These are phyloP conservation scores for Spiraea crenata DNA, from an alignment of 331 rosid genomes.

Conservation along the genomic window DNA sequence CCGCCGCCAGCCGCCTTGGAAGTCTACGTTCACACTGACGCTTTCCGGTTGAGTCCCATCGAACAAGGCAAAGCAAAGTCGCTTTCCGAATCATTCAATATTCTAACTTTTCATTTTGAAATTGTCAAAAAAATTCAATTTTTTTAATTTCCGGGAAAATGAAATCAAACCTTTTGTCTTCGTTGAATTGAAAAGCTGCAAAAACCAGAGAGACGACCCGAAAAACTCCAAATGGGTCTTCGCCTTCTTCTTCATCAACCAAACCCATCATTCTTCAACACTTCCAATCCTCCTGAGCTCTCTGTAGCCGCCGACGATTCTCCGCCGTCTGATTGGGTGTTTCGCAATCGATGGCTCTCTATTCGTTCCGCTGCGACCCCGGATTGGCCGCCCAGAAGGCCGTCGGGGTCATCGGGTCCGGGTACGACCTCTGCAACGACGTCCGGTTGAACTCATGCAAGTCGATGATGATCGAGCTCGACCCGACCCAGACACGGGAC, in stretches of 20 bases:
- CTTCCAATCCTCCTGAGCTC: not conserved
- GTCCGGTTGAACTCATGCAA: conserved; percentile 53
- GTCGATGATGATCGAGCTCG: conserved; percentile 47
- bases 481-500: conserved; percentile 43
- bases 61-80: not conserved
- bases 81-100: not conserved
- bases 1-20: not conserved
- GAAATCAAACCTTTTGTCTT: not conserved
- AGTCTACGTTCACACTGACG: conserved; percentile 1
- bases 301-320: not conserved
- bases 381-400: conserved; percentile 70
- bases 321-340: not conserved
- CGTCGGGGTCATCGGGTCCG: conserved; percentile 66
- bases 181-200: no score
- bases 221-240: conserved; percentile 24
- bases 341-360: conserved; percentile 29
- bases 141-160: not conserved
- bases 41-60: not conserved
- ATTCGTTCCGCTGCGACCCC: conserved; percentile 40
- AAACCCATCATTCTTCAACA: not conserved
- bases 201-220: conserved; percentile 4
- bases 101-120: not conserved
- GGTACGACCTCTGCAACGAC: conserved; percentile 68
- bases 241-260: not conserved
- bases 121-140: not conserved